Percentiles rank a stretch among this genome's conserved stretches.
Evolutionary conservation across 2,329 filamentous ascomycete species (phyloP).

Genomic region (Apiospora hydei): DNA sequence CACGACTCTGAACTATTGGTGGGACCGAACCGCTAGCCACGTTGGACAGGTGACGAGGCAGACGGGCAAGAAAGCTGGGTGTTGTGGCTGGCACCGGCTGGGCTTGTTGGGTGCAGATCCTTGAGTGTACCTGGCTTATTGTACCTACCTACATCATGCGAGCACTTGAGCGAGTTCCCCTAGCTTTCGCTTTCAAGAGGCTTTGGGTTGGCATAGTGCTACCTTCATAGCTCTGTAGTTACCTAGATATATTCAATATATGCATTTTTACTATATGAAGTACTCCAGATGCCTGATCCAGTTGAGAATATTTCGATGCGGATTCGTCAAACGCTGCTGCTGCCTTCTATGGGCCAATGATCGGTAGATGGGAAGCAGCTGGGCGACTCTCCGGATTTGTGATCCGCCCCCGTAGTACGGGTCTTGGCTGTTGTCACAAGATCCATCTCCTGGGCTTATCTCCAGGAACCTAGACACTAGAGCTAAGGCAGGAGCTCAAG

Average conservation of each 20-base stretch:
- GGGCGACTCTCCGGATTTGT: slow-evolving; percentile 15
- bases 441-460: slow-evolving; percentile 20
- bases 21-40: slow-evolving; percentile 7
- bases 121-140: slow-evolving; percentile 2
- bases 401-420: slow-evolving; percentile 18
- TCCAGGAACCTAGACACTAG: slow-evolving; percentile 20
- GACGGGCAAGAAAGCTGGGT: neutral
- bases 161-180: neutral
- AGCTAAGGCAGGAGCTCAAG: slow-evolving; percentile 15
- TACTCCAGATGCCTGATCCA: too few species aligned
- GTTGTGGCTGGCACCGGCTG: slow-evolving; percentile 4
- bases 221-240: too few species aligned
- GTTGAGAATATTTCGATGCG: neutral
- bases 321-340: neutral
- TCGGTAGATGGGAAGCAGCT: slow-evolving; percentile 12
- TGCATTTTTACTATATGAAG: too few species aligned
- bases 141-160: neutral
- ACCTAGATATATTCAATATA: neutral
- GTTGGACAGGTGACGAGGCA: slow-evolving; percentile 16
- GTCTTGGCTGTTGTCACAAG: slow-evolving; percentile 22
- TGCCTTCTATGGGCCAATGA: neutral
- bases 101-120: slow-evolving; percentile 1
- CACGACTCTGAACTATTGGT: slow-evolving; percentile 6
- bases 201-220: neutral
- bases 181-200: neutral